Evolutionary conservation across 768 basidiomycete species (phyloP).

Genomic region (Calocera cornea): DNA sequence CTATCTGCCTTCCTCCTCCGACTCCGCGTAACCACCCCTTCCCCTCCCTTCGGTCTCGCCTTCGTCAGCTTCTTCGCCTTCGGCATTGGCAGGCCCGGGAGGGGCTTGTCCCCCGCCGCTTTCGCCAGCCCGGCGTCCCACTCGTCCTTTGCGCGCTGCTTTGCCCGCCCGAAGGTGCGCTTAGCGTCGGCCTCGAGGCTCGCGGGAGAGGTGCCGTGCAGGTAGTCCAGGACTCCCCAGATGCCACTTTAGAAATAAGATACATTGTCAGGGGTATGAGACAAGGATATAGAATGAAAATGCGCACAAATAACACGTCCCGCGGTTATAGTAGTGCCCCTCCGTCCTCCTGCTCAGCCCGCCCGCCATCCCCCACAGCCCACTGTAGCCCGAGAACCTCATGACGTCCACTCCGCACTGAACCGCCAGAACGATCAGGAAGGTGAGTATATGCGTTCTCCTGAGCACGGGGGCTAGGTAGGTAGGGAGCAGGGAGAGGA

Average conservation of each 20-base stretch:
- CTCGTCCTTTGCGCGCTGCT: neutral
- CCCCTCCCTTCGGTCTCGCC: neutral
- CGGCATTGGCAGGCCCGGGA: neutral
- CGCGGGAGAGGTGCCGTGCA: neutral
- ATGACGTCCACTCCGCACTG: neutral
- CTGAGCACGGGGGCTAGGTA: neutral
- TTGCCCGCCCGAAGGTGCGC: neutral
- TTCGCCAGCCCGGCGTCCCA: neutral
- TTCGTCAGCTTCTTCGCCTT: neutral
- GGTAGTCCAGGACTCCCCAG: neutral
- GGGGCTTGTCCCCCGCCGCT: neutral
- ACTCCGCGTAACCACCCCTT: neutral
- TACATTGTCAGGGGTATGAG: neutral
- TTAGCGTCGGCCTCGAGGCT: neutral
- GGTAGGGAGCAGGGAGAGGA: neutral
- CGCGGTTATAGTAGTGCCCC: neutral
- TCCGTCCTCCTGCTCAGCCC: neutral
- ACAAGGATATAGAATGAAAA: neutral
- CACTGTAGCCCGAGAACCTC: neutral
- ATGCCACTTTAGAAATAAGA: neutral
- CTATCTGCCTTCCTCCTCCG: neutral
- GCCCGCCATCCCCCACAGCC: neutral
- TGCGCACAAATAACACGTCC: neutral
- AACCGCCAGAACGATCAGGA: neutral
- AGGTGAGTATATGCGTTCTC: neutral